A percentile compares a stretch with the other conserved stretches of the same genome.
Conservation (phyloP, 352 stramenopile genomes). For the Phytopythium ostracodes region DNA sequence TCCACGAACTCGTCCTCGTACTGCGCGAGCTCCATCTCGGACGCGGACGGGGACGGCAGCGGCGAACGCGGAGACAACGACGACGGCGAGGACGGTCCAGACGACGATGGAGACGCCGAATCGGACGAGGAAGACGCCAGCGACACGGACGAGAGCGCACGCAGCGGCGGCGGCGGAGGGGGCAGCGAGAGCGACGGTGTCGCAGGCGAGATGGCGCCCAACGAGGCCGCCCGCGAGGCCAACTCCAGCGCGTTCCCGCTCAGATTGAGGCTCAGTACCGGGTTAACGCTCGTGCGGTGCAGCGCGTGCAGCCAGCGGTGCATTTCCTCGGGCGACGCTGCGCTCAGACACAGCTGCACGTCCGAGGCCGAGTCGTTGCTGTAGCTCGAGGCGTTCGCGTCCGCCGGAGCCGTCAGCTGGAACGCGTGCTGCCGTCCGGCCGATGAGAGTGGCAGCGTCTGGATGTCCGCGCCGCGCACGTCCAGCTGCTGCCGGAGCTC, state of each 20-base stretch:
- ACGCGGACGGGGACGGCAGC: background rate
- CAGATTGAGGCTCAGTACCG: slow-evolving; percentile 6
- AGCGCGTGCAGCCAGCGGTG: slow-evolving; percentile 43
- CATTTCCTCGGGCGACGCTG: slow-evolving; percentile 42
- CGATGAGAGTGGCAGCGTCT: slow-evolving; percentile 47
- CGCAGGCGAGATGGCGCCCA: background rate
- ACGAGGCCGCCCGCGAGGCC: background rate
- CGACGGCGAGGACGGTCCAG: background rate
- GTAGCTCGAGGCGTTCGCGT: background rate
- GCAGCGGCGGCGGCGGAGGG: background rate
- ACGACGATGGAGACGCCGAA: slow-evolving; percentile 1
- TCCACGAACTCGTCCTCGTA: slow-evolving; percentile 28
- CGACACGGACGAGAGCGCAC: background rate
- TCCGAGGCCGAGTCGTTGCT: background rate
- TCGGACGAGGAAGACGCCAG: background rate
- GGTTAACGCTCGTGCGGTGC: slow-evolving; percentile 13
- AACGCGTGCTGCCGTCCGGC: slow-evolving; percentile 49
- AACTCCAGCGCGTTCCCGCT: background rate
- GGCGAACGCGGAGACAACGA: slow-evolving; percentile 9
- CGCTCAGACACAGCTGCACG: slow-evolving; percentile 36
- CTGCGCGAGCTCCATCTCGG: slow-evolving; percentile 12
- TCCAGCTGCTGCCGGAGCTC: slow-evolving; percentile 39
- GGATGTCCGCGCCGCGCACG: slow-evolving; percentile 26
- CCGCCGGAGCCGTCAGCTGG: slow-evolving; percentile 28
- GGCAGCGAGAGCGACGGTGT: slow-evolving; percentile 1